Evolutionary conservation across 2,329 filamentous ascomycete genomes (phyloP).

Genomic region (Sarocladiaceae sp.): DNA sequence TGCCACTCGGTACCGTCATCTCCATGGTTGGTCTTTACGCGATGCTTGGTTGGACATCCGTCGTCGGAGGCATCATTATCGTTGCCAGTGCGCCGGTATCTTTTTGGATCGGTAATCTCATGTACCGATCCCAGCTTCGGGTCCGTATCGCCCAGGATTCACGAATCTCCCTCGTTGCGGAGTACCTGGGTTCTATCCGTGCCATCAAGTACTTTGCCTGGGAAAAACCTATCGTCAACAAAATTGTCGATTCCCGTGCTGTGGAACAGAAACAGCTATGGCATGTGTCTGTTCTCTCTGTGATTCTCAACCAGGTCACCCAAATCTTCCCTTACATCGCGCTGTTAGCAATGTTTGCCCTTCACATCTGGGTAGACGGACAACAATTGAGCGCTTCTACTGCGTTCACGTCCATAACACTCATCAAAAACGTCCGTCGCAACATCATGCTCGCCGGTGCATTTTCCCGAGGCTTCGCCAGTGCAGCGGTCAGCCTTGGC

Average conservation of each 20-base stretch:
- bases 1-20: slow-evolving; percentile 42
- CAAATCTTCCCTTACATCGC: slow-evolving; percentile 49
- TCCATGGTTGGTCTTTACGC: slow-evolving; percentile 49
- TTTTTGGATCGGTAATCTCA: slow-evolving; percentile 41
- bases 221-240: slow-evolving; percentile 48
- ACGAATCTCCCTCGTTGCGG: slow-evolving; percentile 53
- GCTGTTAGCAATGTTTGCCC: slow-evolving; percentile 49
- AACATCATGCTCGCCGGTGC: slow-evolving; percentile 47
- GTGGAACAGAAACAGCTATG: slow-evolving; percentile 52
- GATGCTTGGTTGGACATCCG: slow-evolving; percentile 48
- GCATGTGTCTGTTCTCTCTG: slow-evolving; percentile 45
- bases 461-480: slow-evolving; percentile 32
- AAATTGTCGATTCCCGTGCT: slow-evolving; percentile 43
- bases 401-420: slow-evolving; percentile 52
- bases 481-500: slow-evolving; percentile 38
- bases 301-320: slow-evolving; percentile 42
- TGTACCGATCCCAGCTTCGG: slow-evolving; percentile 46
- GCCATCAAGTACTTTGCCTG: slow-evolving; percentile 61
- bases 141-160: slow-evolving; percentile 52
- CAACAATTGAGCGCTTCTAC: slow-evolving; percentile 48
- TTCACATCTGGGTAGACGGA: slow-evolving; percentile 44
- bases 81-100: slow-evolving; percentile 46
- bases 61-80: slow-evolving; percentile 47
- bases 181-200: slow-evolving; percentile 53
- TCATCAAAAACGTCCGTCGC: slow-evolving; percentile 49